Conservation (phyloP, 192 early-diverging fungal genomes). For the Neocallimastix lanati region DNA sequence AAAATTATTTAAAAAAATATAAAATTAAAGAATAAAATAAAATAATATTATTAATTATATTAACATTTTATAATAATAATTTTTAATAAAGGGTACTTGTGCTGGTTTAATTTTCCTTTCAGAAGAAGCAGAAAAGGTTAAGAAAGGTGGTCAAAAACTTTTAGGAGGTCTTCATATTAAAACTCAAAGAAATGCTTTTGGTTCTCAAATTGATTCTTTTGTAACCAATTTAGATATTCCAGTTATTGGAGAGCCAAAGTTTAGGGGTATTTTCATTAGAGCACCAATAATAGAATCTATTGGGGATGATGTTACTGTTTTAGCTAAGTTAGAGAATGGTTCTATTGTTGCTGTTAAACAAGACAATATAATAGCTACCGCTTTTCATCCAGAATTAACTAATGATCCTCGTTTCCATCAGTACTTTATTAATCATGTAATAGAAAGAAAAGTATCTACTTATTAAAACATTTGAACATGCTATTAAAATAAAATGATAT, state of each 20-base stretch:
- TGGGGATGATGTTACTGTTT: slow-evolving; percentile 49
- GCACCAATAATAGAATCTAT: slow-evolving; percentile 68
- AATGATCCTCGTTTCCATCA: slow-evolving; percentile 68
- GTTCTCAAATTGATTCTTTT: slow-evolving; percentile 83
- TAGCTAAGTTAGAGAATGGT: slow-evolving; percentile 41
- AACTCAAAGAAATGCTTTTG: slow-evolving; percentile 98
- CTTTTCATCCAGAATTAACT: slow-evolving; percentile 96
- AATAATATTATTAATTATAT: too few relatives aligned
- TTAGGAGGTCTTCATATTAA: too few relatives aligned
- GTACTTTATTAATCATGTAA: slow-evolving; percentile 39
- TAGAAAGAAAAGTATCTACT: too few relatives aligned
- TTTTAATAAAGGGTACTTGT: too few relatives aligned
- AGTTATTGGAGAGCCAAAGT: slow-evolving; percentile 22
- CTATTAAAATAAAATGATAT: too few relatives aligned
- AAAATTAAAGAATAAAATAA: too few relatives aligned
- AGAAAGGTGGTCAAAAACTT: too few relatives aligned
- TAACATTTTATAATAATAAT: too few relatives aligned
- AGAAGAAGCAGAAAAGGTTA: too few relatives aligned
- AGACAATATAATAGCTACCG: slow-evolving; percentile 65
- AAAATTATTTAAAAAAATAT: too few relatives aligned
- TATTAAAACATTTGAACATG: too few relatives aligned
- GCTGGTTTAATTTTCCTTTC: too few relatives aligned
- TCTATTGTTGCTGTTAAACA: slow-evolving; percentile 80
- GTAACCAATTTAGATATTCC: slow-evolving; percentile 42
- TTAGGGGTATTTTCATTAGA: slow-evolving; percentile 74